Evolutionary conservation across 148 eudicot genomes (phyloP).

Genomic region (Heliamphora exappendiculata): DNA sequence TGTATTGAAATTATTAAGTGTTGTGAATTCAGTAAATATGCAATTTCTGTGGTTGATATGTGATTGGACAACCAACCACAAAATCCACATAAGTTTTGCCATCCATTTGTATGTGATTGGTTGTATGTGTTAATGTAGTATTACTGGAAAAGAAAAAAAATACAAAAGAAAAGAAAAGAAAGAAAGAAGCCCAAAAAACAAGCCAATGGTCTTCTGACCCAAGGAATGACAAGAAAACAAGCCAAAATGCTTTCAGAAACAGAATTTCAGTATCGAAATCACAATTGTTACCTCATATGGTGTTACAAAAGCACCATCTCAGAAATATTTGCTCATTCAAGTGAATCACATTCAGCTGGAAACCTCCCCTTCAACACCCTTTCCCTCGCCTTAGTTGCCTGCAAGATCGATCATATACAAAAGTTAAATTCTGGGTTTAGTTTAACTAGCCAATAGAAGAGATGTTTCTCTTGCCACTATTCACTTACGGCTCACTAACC

Average conservation of each 20-base stretch:
- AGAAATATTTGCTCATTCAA: not conserved
- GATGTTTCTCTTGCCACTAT: not conserved
- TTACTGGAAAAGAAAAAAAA: no score
- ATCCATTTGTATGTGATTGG: no score
- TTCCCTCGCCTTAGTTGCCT: constrained; percentile 14
- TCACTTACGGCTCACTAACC: not conserved
- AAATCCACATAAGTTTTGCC: no score
- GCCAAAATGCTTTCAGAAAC: no score
- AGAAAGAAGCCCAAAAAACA: not conserved
- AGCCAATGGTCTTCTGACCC: not conserved
- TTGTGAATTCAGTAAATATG: no score
- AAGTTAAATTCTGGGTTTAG: not conserved
- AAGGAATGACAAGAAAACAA: no score
- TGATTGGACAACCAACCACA: no score
- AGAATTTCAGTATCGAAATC: no score
- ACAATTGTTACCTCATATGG: not conserved
- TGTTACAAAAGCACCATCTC: not conserved
- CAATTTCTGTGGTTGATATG: no score
- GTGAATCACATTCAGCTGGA: not conserved
- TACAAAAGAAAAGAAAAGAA: not conserved
- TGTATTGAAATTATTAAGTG: no score
- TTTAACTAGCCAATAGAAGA: no score
- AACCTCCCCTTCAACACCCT: constrained; percentile 11
- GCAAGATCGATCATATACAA: constrained; percentile 2
- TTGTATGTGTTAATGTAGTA: not conserved